phyloP scores from a whole-genome alignment of 805 yeast species.

The Yarrowia porcina region DNA sequence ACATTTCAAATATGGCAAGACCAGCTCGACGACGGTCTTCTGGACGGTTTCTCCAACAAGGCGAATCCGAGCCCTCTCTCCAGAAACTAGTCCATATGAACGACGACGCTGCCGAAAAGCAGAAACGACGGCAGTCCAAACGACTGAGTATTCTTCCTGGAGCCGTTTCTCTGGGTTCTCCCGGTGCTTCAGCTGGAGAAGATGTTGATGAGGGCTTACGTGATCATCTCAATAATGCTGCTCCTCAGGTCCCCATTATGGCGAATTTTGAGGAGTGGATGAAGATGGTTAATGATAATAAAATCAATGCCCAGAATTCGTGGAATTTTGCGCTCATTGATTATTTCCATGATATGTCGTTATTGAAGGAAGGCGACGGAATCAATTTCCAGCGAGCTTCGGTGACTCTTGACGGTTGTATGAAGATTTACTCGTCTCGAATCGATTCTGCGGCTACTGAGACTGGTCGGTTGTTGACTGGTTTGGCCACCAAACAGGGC shows the following conservation, averaged over 20 bases:
- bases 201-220: constrained; percentile 9
- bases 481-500: constrained; percentile 48
- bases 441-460: constrained; percentile 90
- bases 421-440: constrained; percentile 84
- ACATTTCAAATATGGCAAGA: not conserved
- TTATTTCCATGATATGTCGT: constrained; percentile 79
- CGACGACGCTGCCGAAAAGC: constrained; percentile 35
- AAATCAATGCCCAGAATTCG: constrained; percentile 77
- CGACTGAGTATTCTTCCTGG: constrained; percentile 18
- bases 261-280: constrained; percentile 73
- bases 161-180: not conserved
- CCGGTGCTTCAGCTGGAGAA: not conserved
- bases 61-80: constrained; percentile 1
- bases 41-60: constrained; percentile 2
- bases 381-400: constrained; percentile 89
- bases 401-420: constrained; percentile 91
- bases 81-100: constrained; percentile 30
- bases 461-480: constrained; percentile 78
- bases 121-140: constrained; percentile 29
- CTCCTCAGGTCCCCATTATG: constrained; percentile 31
- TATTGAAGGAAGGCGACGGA: constrained; percentile 68
- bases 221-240: constrained; percentile 4
- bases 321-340: constrained; percentile 92
- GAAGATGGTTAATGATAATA: constrained; percentile 76
- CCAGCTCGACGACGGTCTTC: constrained; percentile 19